A percentile compares a stretch with the other conserved stretches of the same genome.
These are phyloP conservation scores for Fonsecaea pedrosoi DNA, from an alignment of 2,329 filamentous ascomycete genomes.

Conservation along the genomic window DNA sequence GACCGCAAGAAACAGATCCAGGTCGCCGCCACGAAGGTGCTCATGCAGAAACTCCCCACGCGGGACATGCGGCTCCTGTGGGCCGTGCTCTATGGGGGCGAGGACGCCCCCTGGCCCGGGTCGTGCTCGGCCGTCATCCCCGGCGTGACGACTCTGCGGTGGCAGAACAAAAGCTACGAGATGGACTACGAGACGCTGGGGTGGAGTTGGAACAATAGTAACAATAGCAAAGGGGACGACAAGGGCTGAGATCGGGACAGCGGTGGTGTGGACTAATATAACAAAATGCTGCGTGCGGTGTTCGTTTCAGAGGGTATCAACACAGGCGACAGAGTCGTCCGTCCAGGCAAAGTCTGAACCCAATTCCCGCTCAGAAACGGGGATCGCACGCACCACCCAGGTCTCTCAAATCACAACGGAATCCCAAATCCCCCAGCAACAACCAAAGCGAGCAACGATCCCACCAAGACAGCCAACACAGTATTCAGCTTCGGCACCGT, in stretches of 20 bases:
- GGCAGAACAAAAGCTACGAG: conserved; percentile 16
- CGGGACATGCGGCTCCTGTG: conserved; percentile 35
- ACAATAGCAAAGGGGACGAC: not conserved
- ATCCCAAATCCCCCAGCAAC: conserved; percentile 7
- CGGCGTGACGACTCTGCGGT: conserved; percentile 22
- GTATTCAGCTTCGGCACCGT: conserved; percentile 6
- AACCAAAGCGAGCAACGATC: conserved; percentile 29
- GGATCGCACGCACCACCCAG: not conserved
- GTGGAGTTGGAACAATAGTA: not conserved
- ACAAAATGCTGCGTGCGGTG: not conserved
- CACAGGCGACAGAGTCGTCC: not conserved
- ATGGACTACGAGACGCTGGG: conserved; percentile 8
- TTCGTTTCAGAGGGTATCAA: not conserved
- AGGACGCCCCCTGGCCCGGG: conserved; percentile 32
- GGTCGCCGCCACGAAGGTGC: conserved; percentile 28
- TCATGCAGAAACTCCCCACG: conserved; percentile 35
- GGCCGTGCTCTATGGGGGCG: conserved; percentile 36
- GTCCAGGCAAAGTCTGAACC: not conserved
- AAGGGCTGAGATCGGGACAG: conserved; percentile 4
- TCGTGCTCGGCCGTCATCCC: conserved; percentile 29
- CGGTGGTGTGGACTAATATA: not conserved
- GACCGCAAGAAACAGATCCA: conserved; percentile 34
- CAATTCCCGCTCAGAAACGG: not conserved
- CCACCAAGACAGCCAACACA: conserved; percentile 25
- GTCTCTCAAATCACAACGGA: not conserved